Evolutionary conservation across 352 stramenopile species (phyloP).

Genomic region (Phytophthora pluvialis): DNA sequence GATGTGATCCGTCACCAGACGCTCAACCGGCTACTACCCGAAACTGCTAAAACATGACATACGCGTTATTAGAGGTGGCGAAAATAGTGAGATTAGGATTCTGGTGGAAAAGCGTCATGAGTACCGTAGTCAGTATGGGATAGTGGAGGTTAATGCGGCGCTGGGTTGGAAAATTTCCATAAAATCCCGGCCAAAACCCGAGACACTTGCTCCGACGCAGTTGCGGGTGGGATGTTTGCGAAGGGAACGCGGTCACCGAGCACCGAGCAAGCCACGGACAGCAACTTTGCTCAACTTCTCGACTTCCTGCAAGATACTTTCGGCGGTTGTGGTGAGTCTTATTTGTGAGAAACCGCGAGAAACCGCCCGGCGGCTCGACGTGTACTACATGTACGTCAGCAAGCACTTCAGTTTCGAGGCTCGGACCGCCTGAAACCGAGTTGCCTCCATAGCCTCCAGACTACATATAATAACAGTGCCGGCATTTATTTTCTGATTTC

Average conservation of each 20-base stretch:
- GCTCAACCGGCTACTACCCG: slow-evolving; percentile 7
- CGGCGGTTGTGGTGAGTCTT: neutral
- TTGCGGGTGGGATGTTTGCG: slow-evolving; percentile 24
- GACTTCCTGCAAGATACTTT: neutral
- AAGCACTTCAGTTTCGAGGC: neutral
- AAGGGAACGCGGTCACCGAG: slow-evolving; percentile 13
- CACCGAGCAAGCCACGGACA: neutral
- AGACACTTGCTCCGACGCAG: slow-evolving; percentile 16
- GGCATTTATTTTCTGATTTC: slow-evolving; percentile 1
- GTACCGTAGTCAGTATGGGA: slow-evolving; percentile 3
- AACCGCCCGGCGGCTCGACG: neutral
- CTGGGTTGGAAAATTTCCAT: slow-evolving; percentile 24
- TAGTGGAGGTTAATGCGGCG: neutral
- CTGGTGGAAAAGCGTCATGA: neutral
- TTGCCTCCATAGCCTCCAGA: neutral
- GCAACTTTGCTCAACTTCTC: neutral
- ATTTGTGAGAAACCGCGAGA: neutral
- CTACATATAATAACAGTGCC: neutral
- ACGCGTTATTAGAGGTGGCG: slow-evolving; percentile 9
- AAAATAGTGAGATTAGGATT: neutral
- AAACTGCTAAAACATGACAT: slow-evolving; percentile 25
- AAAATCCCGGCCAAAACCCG: slow-evolving; percentile 17
- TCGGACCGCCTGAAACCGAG: neutral
- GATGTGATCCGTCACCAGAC: slow-evolving; percentile 15
- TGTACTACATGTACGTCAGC: neutral